Evolutionary conservation across 179 eudicot genomes (phyloP).

Genomic region (Beta lomatogona): DNA sequence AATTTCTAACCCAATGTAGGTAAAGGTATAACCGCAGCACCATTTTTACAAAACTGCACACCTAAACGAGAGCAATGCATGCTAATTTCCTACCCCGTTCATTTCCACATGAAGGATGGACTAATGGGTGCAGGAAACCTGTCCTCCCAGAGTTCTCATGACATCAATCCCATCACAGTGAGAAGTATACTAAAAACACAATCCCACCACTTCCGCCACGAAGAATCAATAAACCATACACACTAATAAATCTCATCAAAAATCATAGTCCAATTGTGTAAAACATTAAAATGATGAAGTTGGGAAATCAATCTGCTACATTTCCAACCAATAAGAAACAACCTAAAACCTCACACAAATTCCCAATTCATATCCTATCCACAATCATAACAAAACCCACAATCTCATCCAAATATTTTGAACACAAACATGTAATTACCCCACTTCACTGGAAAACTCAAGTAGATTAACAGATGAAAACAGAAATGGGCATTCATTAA

Average conservation of each 20-base stretch:
- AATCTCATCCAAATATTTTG: conserved; percentile 3
- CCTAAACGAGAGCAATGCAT: neutral
- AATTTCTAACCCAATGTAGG: neutral
- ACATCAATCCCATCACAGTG: neutral
- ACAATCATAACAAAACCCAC: conserved; percentile 11
- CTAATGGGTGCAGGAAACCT: neutral
- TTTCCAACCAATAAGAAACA: neutral
- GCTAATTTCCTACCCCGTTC: neutral
- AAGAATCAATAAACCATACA: neutral
- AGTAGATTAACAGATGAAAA: conserved; percentile 4
- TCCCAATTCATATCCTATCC: conserved; percentile 11
- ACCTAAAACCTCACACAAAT: neutral
- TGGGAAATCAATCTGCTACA: neutral
- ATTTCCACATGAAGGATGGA: neutral
- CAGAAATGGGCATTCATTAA: neutral
- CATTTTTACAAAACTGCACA: neutral
- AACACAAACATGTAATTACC: neutral
- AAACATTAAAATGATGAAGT: neutral
- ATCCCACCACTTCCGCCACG: neutral
- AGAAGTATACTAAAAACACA: neutral
- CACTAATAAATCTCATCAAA: neutral
- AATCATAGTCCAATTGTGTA: neutral
- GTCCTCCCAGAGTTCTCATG: neutral
- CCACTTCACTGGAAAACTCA: neutral
- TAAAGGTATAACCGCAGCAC: neutral